Evolutionary conservation across 2,329 filamentous ascomycete species (phyloP).

Genomic region (Chrysosporium queenslandicum): DNA sequence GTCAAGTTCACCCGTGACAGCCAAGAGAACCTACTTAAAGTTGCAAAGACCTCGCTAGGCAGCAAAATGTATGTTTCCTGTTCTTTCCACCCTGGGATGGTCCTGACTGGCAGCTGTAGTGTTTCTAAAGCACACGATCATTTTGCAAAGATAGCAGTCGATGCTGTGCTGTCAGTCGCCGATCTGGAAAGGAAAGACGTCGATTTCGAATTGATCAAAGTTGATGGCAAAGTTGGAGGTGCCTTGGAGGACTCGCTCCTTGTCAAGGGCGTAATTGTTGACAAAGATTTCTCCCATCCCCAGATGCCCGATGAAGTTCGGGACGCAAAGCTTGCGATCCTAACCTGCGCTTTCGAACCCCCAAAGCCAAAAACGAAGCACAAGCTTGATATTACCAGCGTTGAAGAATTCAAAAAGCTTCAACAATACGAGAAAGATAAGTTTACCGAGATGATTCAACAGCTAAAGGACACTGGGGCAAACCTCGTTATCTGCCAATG

Average conservation of each 20-base stretch:
- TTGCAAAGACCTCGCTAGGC: conserved; percentile 88
- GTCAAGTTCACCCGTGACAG: conserved; percentile 75
- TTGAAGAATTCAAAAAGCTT: conserved; percentile 97
- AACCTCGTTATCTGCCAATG: conserved; percentile 98
- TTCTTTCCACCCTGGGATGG: background rate
- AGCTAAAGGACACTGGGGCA: conserved; percentile 94
- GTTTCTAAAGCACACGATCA: conserved; percentile 98
- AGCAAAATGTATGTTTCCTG: conserved; percentile 64
- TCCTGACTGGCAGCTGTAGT: conserved; percentile 24
- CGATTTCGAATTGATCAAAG: conserved; percentile 98
- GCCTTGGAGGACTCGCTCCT: conserved; percentile 85
- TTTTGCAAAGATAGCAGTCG: conserved; percentile 93
- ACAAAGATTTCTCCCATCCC: conserved; percentile 99
- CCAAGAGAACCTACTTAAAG: conserved; percentile 80
- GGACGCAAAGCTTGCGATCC: conserved; percentile 93
- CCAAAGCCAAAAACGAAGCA: conserved; percentile 99
- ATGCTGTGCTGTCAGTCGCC: conserved; percentile 91
- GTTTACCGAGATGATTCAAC: conserved; percentile 96
- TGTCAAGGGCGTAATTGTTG: conserved; percentile 95
- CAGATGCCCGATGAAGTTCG: conserved; percentile 95
- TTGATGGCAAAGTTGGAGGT: conserved; percentile 95
- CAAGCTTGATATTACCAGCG: conserved; percentile 91
- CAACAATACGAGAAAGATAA: conserved; percentile 93
- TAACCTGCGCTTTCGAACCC: conserved; percentile 96
- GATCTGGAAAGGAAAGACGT: conserved; percentile 95